Conservation (phyloP, 1,284 basidiomycete species). For the Apiotrichum porosum region DNA sequence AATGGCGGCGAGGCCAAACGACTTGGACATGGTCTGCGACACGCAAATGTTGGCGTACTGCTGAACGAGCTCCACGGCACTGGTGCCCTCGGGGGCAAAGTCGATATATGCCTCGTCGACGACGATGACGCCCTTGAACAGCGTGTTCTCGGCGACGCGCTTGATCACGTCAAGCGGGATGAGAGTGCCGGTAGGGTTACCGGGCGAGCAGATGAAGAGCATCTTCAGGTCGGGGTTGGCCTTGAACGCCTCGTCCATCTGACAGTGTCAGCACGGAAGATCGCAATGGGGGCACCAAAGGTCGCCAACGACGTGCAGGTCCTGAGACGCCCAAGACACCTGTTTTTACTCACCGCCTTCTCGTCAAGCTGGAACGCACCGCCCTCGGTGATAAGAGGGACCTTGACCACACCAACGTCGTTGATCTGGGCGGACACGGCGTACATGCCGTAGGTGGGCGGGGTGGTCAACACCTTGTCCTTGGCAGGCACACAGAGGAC, state of each 20-base stretch:
- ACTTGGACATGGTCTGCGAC: slow-evolving; percentile 92
- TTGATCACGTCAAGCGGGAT: slow-evolving; percentile 69
- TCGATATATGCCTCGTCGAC: slow-evolving; percentile 99
- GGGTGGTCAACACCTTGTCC: slow-evolving; percentile 79
- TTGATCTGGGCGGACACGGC: slow-evolving; percentile 91
- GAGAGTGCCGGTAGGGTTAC: slow-evolving; percentile 91
- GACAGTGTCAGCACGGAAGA: slow-evolving; percentile 1
- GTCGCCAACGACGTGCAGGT: background rate
- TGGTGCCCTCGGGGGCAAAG: slow-evolving; percentile 64
- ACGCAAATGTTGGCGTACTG: slow-evolving; percentile 88
- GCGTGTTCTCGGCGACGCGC: slow-evolving; percentile 69
- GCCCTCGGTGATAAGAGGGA: slow-evolving; percentile 66
- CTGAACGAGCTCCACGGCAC: slow-evolving; percentile 63
- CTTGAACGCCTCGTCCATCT: slow-evolving; percentile 68
- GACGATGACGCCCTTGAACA: slow-evolving; percentile 84
- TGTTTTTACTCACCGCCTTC: slow-evolving; percentile 60
- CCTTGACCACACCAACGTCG: slow-evolving; percentile 78
- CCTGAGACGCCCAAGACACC: too few species aligned
- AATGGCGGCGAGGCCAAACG: slow-evolving; percentile 92
- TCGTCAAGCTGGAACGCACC: slow-evolving; percentile 75
- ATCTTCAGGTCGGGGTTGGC: slow-evolving; percentile 76
- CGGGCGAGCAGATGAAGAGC: slow-evolving; percentile 92
- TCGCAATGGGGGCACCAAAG: too few species aligned
- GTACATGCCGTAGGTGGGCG: slow-evolving; percentile 99
- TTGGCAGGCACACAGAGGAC: slow-evolving; percentile 75